Evolutionary conservation across 768 basidiomycete species (phyloP).

Genomic region (Tricholomella constricta): DNA sequence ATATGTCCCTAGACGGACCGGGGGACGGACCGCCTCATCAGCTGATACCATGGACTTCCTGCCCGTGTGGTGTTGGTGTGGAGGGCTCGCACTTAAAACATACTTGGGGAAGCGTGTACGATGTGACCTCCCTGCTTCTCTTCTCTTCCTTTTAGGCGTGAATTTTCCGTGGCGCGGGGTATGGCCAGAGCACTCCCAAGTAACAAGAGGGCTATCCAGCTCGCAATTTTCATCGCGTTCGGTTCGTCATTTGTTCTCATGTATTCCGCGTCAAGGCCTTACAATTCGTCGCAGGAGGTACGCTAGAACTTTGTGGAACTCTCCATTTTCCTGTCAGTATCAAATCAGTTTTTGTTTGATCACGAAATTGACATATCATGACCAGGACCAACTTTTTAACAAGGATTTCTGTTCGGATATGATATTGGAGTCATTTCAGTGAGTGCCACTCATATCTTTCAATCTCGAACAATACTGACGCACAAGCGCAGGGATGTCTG

Average conservation of each 20-base stretch:
- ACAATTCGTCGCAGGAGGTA: conserved; percentile 18
- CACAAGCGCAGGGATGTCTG: conserved; percentile 59
- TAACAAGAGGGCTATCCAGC: conserved; percentile 62
- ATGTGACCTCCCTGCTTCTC: conserved; percentile 22
- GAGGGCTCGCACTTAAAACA: conserved; percentile 14
- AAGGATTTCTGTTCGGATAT: conserved; percentile 72
- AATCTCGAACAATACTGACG: neutral
- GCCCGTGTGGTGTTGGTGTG: conserved; percentile 6
- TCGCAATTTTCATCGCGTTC: conserved; percentile 74
- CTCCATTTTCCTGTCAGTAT: neutral
- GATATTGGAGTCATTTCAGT: conserved; percentile 80
- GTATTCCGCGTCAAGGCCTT: conserved; percentile 1
- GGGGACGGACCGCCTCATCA: conserved; percentile 21
- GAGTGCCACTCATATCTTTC: conserved; percentile 14
- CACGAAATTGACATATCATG: neutral
- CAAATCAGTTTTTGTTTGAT: neutral
- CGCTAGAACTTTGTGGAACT: neutral
- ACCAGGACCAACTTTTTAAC: neutral
- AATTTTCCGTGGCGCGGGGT: neutral
- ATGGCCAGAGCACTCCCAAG: conserved; percentile 53
- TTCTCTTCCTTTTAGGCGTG: conserved; percentile 18
- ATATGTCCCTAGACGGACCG: conserved; percentile 16
- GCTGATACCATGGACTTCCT: conserved; percentile 15
- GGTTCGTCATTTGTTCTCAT: conserved; percentile 42
- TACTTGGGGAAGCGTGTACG: neutral